phyloP scores from a whole-genome alignment of 2,329 filamentous ascomycete genomes.

The Penicillium sp. region DNA sequence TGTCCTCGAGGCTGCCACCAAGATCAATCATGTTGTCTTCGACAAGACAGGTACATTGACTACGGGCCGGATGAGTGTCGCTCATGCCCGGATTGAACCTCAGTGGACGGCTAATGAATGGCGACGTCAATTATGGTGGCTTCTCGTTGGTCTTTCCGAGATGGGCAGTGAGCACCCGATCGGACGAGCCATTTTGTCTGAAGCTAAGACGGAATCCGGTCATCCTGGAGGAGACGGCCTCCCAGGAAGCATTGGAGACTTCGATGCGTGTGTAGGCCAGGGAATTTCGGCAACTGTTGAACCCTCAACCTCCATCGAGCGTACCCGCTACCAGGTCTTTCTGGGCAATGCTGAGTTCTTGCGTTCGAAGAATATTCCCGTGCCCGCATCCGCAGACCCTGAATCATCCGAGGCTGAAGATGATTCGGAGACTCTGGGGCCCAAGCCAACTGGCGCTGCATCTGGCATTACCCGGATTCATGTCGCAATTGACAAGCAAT shows the following conservation, averaged over 20 bases:
- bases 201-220: constrained; percentile 74
- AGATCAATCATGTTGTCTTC: constrained; percentile 84
- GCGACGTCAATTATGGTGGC: constrained; percentile 84
- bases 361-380: constrained; percentile 63
- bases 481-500: constrained; percentile 78
- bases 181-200: constrained; percentile 78
- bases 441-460: constrained; percentile 38
- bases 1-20: constrained; percentile 85
- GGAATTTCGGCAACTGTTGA: constrained; percentile 83
- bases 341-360: constrained; percentile 82
- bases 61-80: constrained; percentile 91
- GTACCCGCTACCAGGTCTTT: constrained; percentile 73
- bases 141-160: constrained; percentile 91
- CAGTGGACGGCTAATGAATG: constrained; percentile 69
- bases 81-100: constrained; percentile 65
- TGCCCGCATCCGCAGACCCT: constrained; percentile 44
- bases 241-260: constrained; percentile 82
- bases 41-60: constrained; percentile 97
- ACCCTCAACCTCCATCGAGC: constrained; percentile 67
- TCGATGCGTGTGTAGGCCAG: constrained; percentile 78
- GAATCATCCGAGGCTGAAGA: constrained; percentile 27
- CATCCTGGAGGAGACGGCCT: constrained; percentile 71
- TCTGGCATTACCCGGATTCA: constrained; percentile 87
- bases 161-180: constrained; percentile 95
- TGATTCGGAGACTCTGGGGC: constrained; percentile 27